Base-by-base conservation (phyloP, 106 monocot species). In the Ottelia alismoides region DNA sequence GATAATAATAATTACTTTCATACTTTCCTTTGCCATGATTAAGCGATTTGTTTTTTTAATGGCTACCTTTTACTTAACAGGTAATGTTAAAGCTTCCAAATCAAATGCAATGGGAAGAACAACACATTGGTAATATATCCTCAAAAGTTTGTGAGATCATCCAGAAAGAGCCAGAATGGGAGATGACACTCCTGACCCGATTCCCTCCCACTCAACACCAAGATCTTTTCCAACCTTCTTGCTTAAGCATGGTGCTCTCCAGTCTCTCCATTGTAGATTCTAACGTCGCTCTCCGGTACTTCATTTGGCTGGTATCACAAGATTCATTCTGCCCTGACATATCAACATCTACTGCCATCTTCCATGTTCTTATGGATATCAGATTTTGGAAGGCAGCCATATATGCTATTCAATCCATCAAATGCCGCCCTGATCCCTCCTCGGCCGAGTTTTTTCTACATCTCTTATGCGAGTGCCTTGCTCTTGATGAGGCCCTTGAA, bases 141-240 rank as follows among this genome's bases (percentile, higher is more conserved):
- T 27, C 30, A n/a, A 52, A 45, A 31, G 44, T 60, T 9, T 69
- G 21, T 17, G 44, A 59, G 14, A 20, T 26, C 31, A 45, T 69
- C 27, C 24, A 47, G 18, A 21, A 31, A 22, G 58, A 19, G 1
- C 60, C 68, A 1, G 29, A 32, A 50, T 69, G 68, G 68, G 68
- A 69, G 35, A 16, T 28, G 18, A 29, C 31, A 10, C 68, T 69
- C 49, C 27, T 54, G 16, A 51, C 63, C 20, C 16, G 22, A 20
- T 27, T 30, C 21, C 61, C 53, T 45, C 19, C 60, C 21, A 4
- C 53, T 47, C 10, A 25, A 47, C 48, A 25, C 25, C 57, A 31
- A 18, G 32, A 22, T 18, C 53, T 69, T 43, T 55, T 47, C 17
- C 69, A 55, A 28, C 60, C 69, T 4, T 25, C 51, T 16, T 70